Percentiles rank a stretch among this genome's conserved stretches.
phyloP scores from a whole-genome alignment of 1,139 yeast genomes.

The Yamadazyma sp. region DNA sequence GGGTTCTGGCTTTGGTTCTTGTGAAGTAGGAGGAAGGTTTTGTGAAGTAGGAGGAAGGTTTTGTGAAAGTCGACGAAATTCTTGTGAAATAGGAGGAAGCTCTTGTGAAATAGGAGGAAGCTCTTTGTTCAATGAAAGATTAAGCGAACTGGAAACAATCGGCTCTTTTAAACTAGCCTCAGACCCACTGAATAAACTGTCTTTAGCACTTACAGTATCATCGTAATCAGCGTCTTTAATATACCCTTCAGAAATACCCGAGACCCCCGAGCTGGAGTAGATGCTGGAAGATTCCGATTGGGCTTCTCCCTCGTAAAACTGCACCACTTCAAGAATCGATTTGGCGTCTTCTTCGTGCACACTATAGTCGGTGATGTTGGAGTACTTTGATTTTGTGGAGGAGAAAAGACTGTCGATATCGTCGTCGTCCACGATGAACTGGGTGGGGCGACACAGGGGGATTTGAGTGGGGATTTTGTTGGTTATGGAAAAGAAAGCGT shows the following conservation, averaged over 20 bases:
- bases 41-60: not conserved
- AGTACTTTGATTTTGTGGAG: slow-evolving; percentile 11
- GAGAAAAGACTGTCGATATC: slow-evolving; percentile 25
- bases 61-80: no score
- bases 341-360: slow-evolving; percentile 14
- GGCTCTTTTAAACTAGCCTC: no score
- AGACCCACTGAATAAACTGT: slow-evolving; percentile 15
- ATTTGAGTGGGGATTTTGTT: not conserved
- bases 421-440: slow-evolving; percentile 12
- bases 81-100: no score
- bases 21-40: not conserved
- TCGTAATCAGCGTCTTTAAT: slow-evolving; percentile 8
- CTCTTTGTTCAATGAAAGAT: slow-evolving; percentile 9
- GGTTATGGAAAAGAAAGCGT: slow-evolving; percentile 1
- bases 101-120: no score
- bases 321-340: slow-evolving; percentile 15
- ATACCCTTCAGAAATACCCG: slow-evolving; percentile 9
- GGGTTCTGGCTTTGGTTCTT: not conserved
- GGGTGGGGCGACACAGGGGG: slow-evolving; percentile 2
- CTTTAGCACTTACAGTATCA: slow-evolving; percentile 13
- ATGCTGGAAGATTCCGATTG: slow-evolving; percentile 6
- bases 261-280: slow-evolving; percentile 5
- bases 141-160: no score
- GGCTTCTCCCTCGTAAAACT: slow-evolving; percentile 10
- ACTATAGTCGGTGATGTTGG: slow-evolving; percentile 6